A percentile compares a stretch with the other conserved stretches of the same genome.
phyloP scores from a whole-genome alignment of 73 alveolate species.

The Breviolum minutum region DNA sequence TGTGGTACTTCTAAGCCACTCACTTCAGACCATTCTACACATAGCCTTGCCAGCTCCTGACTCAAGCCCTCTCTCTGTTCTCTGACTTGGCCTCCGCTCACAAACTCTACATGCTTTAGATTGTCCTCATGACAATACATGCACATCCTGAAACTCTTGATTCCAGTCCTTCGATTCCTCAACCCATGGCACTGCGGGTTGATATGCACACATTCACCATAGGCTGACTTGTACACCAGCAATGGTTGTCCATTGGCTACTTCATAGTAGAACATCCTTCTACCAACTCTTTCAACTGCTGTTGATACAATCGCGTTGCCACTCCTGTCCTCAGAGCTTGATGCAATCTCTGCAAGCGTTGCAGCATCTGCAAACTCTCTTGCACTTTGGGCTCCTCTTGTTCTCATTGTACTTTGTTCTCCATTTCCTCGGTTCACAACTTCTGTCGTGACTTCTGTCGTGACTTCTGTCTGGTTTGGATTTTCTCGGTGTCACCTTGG shows the following conservation, averaged over 20 bases:
- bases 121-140: not conserved
- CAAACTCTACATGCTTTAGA: not conserved
- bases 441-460: not conserved
- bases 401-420: too few relatives aligned
- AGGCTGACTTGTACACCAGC: not conserved
- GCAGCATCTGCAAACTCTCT: too few relatives aligned
- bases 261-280: not conserved
- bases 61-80: not conserved
- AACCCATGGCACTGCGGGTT: not conserved
- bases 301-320: not conserved
- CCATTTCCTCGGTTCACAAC: not conserved
- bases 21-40: too few relatives aligned
- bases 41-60: not conserved
- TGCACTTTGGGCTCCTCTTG: too few relatives aligned
- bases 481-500: not conserved
- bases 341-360: too few relatives aligned
- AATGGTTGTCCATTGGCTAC: not conserved
- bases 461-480: not conserved
- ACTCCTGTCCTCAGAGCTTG: not conserved
- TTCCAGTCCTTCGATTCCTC: not conserved
- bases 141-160: not conserved
- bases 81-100: not conserved
- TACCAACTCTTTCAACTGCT: not conserved
- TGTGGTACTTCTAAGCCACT: too few relatives aligned
- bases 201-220: not conserved